phyloP scores from a whole-genome alignment of 768 basidiomycete species.

The Termitomyces sp. region DNA sequence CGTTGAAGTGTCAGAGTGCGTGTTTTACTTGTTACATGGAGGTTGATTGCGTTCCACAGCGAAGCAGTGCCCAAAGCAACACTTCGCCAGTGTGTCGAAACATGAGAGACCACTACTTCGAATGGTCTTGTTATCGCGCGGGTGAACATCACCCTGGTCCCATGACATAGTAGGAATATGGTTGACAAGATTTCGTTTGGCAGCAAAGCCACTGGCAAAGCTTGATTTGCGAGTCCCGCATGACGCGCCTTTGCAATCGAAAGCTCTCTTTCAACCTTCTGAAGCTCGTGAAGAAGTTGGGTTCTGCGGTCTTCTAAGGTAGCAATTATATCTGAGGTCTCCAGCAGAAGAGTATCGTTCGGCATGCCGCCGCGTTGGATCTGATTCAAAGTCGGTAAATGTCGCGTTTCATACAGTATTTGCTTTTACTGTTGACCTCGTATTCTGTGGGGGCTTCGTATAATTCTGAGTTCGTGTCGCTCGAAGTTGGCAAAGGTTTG shows the following conservation, averaged over 20 bases:
- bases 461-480: not conserved
- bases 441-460: not conserved
- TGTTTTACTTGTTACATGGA: conserved; percentile 21
- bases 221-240: conserved; percentile 28
- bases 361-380: not conserved
- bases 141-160: conserved; percentile 3
- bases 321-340: conserved; percentile 16
- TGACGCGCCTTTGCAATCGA: conserved; percentile 23
- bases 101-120: conserved; percentile 36
- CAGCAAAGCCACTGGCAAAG: conserved; percentile 26
- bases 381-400: not conserved
- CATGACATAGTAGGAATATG: conserved; percentile 32
- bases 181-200: conserved; percentile 34
- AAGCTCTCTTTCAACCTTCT: conserved; percentile 26
- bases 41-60: conserved; percentile 37
- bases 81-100: conserved; percentile 39
- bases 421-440: not conserved
- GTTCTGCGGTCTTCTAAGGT: conserved; percentile 22
- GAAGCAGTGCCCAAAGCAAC: conserved; percentile 32
- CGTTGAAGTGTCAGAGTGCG: conserved; percentile 16
- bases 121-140: conserved; percentile 16
- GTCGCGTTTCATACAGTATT: not conserved
- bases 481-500: not conserved
- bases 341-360: conserved; percentile 4
- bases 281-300: conserved; percentile 28